phyloP scores from a whole-genome alignment of 371 early-diverging fungal species.

The Rhizopus stolonifer region DNA sequence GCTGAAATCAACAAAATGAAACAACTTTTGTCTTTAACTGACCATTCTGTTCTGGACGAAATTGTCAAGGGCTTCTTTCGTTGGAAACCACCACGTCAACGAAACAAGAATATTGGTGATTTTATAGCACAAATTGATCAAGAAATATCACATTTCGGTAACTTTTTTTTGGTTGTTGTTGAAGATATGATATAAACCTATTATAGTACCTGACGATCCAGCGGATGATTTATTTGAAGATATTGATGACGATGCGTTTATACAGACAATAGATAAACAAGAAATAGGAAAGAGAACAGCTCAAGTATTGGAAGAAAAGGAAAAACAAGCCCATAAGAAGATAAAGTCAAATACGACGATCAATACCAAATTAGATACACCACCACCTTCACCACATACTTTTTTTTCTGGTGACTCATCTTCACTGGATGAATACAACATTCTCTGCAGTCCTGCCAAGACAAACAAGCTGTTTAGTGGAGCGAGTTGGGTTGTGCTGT shows the following conservation, averaged over 20 bases:
- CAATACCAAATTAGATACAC: conserved; percentile 1
- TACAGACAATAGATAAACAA: too few species aligned
- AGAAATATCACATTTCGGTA: conserved; percentile 6
- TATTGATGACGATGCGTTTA: not conserved
- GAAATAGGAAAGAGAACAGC: not conserved
- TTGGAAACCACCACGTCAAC: conserved; percentile 14
- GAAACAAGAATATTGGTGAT: conserved; percentile 23
- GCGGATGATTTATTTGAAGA: not conserved
- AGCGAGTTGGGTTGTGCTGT: conserved; percentile 28
- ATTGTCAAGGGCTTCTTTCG: conserved; percentile 24
- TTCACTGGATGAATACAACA: not conserved
- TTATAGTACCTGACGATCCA: too few species aligned
- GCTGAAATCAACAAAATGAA: conserved; percentile 35
- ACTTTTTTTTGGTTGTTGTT: not conserved
- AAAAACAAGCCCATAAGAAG: not conserved
- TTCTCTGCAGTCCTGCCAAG: conserved; percentile 16
- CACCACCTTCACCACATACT: conserved; percentile 19
- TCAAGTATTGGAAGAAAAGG: not conserved
- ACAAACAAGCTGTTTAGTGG: conserved; percentile 11
- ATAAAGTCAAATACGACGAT: not conserved
- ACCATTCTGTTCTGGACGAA: conserved; percentile 12
- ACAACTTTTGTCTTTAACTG: conserved; percentile 12
- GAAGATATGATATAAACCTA: not conserved
- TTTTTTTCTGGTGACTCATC: conserved; percentile 2
- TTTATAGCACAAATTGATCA: conserved; percentile 17